Conservation (phyloP, 169 alveolate genomes). For the Plasmodium gaboni region DNA sequence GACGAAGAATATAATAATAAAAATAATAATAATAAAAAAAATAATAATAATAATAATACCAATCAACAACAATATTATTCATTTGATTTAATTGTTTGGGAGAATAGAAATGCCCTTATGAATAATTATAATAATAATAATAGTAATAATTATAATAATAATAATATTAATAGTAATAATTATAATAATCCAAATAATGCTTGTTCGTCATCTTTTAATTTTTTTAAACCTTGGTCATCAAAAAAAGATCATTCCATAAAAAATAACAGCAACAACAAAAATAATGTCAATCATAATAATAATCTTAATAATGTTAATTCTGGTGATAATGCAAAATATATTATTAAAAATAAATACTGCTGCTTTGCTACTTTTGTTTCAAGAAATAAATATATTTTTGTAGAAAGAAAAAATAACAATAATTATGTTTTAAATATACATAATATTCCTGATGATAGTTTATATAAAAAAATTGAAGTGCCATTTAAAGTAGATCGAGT, state of each 20-base stretch:
- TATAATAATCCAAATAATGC: not conserved
- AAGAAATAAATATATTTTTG: constrained; percentile 70
- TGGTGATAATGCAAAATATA: constrained; percentile 25
- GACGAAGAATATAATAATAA: too few species aligned
- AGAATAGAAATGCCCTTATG: not conserved
- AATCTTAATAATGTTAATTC: not conserved
- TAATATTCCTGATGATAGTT: constrained; percentile 62
- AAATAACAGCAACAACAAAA: not conserved
- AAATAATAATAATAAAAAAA: too few species aligned
- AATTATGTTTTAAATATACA: constrained; percentile 51
- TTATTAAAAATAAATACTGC: constrained; percentile 56
- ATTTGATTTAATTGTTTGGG: constrained; percentile 63
- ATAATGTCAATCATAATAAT: not conserved
- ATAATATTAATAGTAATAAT: not conserved
- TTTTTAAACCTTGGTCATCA: constrained; percentile 26
- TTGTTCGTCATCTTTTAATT: constrained; percentile 1
- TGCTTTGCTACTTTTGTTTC: constrained; percentile 29
- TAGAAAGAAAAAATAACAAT: constrained; percentile 29
- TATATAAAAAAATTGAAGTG: constrained; percentile 43
- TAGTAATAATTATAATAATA: not conserved
- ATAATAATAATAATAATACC: too few species aligned
- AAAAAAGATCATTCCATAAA: constrained; percentile 1
- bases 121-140: not conserved
- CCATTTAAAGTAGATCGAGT: constrained; percentile 36
- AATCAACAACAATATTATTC: not conserved